These are phyloP conservation scores for Fusarium incarnatum DNA, from an alignment of 2,329 filamentous ascomycete genomes.

Conservation along the genomic window DNA sequence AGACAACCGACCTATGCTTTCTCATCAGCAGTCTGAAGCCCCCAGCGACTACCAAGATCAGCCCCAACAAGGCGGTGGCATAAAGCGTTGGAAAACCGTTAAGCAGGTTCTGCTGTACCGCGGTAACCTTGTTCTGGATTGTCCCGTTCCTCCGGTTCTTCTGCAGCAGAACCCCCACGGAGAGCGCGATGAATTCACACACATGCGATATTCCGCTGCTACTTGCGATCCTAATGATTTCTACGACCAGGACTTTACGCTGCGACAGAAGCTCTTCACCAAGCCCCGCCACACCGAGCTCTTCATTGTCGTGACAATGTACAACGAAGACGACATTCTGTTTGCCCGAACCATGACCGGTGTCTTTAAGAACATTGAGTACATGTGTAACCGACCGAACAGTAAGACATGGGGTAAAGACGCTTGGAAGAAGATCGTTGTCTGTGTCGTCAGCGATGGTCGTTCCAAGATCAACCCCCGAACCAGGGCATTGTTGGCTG, in stretches of 20 bases:
- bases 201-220: slow-evolving; percentile 93
- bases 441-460: slow-evolving; percentile 96
- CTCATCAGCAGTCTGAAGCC: slow-evolving; percentile 65
- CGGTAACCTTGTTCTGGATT: slow-evolving; percentile 96
- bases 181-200: slow-evolving; percentile 90
- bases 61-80: slow-evolving; percentile 56
- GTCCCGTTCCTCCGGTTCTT: slow-evolving; percentile 89
- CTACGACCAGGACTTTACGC: slow-evolving; percentile 87
- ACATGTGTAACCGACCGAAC: slow-evolving; percentile 92
- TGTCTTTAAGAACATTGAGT: slow-evolving; percentile 98
- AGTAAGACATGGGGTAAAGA: slow-evolving; percentile 99
- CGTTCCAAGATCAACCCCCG: slow-evolving; percentile 96
- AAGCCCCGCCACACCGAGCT: slow-evolving; percentile 93
- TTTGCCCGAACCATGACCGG: slow-evolving; percentile 96
- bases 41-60: slow-evolving; percentile 61
- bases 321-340: slow-evolving; percentile 97
- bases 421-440: slow-evolving; percentile 99
- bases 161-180: slow-evolving; percentile 90
- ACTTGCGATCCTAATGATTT: slow-evolving; percentile 94
- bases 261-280: slow-evolving; percentile 91
- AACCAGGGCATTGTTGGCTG: slow-evolving; percentile 88
- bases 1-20: slow-evolving; percentile 81
- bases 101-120: slow-evolving; percentile 98
- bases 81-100: slow-evolving; percentile 96
- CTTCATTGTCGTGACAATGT: slow-evolving; percentile 98